Conservation (phyloP, 2,329 filamentous ascomycete species). For the Aureobasidium zeae region DNA sequence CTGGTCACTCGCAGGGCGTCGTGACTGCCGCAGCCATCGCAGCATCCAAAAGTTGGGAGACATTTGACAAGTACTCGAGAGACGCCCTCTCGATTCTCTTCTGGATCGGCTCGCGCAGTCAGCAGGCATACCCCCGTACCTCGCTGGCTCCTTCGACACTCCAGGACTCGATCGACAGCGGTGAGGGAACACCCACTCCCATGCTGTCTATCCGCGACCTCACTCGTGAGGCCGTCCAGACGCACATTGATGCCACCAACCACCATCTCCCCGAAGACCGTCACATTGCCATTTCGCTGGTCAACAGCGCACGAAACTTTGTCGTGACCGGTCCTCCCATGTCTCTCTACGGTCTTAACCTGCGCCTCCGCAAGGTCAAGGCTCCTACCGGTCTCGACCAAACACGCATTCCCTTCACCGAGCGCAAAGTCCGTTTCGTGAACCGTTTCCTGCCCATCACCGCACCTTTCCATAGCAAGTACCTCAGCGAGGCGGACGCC, state of each 20-base stretch:
- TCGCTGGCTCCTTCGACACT: slow-evolving; percentile 85
- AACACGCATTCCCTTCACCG: slow-evolving; percentile 84
- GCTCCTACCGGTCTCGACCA: slow-evolving; percentile 96
- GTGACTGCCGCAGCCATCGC: slow-evolving; percentile 88
- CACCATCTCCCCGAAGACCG: slow-evolving; percentile 87
- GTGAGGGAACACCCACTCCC: slow-evolving; percentile 89
- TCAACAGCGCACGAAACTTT: slow-evolving; percentile 95
- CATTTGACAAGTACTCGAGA: slow-evolving; percentile 69
- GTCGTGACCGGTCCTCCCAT: slow-evolving; percentile 94
- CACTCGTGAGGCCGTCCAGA: slow-evolving; percentile 77
- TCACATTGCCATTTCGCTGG: slow-evolving; percentile 87
- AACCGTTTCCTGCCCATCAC: slow-evolving; percentile 97
- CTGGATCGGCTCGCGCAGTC: slow-evolving; percentile 95
- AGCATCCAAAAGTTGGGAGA: slow-evolving; percentile 85
- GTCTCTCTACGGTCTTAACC: slow-evolving; percentile 90
- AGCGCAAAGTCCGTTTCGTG: slow-evolving; percentile 92
- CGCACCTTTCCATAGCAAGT: slow-evolving; percentile 95
- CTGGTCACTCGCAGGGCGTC: slow-evolving; percentile 93
- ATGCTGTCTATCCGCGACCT: slow-evolving; percentile 98
- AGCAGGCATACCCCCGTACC: slow-evolving; percentile 92
- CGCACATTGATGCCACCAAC: slow-evolving; percentile 94
- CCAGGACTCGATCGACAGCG: slow-evolving; percentile 86
- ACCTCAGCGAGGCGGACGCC: slow-evolving; percentile 71
- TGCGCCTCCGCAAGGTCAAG: slow-evolving; percentile 92
- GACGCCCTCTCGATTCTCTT: slow-evolving; percentile 87